Evolutionary conservation across 331 rosid genomes (phyloP).

Genomic region (Telfairia occidentalis): DNA sequence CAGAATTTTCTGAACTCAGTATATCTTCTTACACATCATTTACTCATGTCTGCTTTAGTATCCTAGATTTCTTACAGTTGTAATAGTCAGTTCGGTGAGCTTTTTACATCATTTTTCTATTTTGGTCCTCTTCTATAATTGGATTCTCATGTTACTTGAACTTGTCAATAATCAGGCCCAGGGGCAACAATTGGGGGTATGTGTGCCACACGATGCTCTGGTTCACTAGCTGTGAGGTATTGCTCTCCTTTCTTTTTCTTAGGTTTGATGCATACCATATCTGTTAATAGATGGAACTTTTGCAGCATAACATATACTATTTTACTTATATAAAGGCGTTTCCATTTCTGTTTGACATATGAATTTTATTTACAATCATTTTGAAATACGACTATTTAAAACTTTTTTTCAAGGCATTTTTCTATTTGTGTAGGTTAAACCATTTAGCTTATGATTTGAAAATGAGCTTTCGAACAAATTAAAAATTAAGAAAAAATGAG

Average conservation of each 20-base stretch:
- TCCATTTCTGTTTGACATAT: background rate
- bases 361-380: background rate
- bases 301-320: background rate
- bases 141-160: conserved; percentile 7
- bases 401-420: background rate
- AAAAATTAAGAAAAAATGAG: background rate
- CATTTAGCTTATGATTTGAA: background rate
- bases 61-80: background rate
- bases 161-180: conserved; percentile 56
- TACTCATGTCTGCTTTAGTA: background rate
- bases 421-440: background rate
- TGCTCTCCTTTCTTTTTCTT: conserved; percentile 14
- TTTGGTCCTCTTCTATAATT: background rate
- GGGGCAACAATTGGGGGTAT: conserved; percentile 99
- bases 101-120: background rate
- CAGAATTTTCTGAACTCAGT: background rate
- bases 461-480: background rate
- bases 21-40: background rate
- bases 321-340: background rate
- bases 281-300: background rate
- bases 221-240: conserved; percentile 93
- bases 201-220: conserved; percentile 99
- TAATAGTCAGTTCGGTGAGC: background rate
- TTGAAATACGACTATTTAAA: background rate
- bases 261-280: background rate